A percentile compares a stretch with the other conserved stretches of the same genome.
These are phyloP conservation scores for Penicillium glabrum DNA, from an alignment of 2,329 filamentous ascomycete species.

Conservation along the genomic window DNA sequence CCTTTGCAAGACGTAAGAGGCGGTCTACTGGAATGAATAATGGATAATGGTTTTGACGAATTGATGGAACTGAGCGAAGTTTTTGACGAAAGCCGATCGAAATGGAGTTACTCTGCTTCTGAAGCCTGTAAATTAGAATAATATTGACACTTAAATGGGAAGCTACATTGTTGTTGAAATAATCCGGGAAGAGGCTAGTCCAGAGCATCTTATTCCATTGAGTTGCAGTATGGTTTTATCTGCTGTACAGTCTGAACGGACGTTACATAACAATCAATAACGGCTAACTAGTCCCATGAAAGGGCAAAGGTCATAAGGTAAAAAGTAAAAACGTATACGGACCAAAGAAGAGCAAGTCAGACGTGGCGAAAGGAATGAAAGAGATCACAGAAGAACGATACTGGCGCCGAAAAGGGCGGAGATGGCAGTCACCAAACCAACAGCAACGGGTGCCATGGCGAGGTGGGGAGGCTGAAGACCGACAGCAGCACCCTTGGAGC, in stretches of 20 bases:
- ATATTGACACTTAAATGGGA: no score
- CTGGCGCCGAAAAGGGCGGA: conserved; percentile 56
- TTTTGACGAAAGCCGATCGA: neutral
- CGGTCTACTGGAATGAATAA: no score
- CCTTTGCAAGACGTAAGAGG: no score
- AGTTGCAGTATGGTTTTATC: neutral
- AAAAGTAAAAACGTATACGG: neutral
- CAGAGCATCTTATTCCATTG: neutral
- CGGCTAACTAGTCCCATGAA: neutral
- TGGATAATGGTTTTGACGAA: no score
- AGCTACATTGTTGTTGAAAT: no score
- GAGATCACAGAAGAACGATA: conserved; percentile 32
- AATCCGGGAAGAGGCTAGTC: neutral
- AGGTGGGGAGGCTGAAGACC: conserved; percentile 30
- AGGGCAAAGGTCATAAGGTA: neutral
- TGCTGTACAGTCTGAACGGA: neutral
- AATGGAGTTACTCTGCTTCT: neutral
- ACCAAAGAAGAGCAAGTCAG: neutral
- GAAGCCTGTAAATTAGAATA: no score
- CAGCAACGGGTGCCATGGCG: conserved; percentile 52
- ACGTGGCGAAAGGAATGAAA: neutral
- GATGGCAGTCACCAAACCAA: conserved; percentile 51
- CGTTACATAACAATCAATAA: neutral
- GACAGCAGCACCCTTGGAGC: conserved; percentile 43
- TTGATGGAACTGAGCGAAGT: neutral